phyloP scores from a whole-genome alignment of 78 protist genomes.

The Blattamonas nauphoetae region DNA sequence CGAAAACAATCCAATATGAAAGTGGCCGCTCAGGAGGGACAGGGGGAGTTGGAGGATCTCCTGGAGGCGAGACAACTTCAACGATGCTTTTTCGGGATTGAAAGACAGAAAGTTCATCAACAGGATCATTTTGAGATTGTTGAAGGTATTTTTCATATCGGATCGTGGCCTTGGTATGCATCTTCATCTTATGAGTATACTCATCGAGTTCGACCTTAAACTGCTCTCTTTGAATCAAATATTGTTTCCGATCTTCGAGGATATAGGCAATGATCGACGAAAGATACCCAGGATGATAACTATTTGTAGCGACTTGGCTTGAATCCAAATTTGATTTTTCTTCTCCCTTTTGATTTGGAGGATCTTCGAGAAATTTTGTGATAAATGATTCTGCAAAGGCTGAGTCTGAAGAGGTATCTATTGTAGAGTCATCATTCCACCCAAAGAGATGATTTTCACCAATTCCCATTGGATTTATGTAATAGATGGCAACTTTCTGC shows the following conservation, averaged over 20 bases:
- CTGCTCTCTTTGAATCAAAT: neutral
- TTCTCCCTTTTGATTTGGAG: too few species aligned
- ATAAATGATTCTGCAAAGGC: too few species aligned
- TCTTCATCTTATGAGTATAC: neutral
- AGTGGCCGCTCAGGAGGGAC: neutral
- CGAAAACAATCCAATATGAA: neutral
- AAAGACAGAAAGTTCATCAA: neutral
- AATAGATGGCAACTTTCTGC: neutral
- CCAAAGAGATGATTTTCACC: neutral
- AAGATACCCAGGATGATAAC: neutral
- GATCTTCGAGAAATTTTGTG: too few species aligned
- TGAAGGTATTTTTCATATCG: neutral
- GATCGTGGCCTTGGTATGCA: neutral
- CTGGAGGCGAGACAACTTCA: neutral
- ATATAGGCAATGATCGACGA: neutral
- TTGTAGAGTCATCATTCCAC: neutral
- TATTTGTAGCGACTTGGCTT: neutral
- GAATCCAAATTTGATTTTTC: neutral
- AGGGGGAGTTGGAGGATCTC: neutral
- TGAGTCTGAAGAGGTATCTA: neutral
- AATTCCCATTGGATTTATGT: neutral
- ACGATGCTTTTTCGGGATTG: neutral
- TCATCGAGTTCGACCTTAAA: neutral
- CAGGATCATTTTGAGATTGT: neutral
- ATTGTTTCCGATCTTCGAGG: neutral